phyloP scores from a whole-genome alignment of 1,284 basidiomycete species.

The Sporisorium reilianum region DNA sequence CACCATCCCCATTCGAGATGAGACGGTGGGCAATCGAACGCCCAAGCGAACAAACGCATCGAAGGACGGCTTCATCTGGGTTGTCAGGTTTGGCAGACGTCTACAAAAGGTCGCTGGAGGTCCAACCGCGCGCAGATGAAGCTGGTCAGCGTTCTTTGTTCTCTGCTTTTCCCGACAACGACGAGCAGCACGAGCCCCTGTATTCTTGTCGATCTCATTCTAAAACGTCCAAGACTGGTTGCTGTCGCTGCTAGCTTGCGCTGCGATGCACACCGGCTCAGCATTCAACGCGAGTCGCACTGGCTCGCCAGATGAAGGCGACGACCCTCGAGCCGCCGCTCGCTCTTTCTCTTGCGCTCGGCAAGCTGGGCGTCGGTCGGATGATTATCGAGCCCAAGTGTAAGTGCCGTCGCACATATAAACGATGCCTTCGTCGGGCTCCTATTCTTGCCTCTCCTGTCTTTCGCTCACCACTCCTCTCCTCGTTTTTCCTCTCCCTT shows the following conservation, averaged over 20 bases:
- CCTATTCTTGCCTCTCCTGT: background rate
- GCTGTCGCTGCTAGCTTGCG: no score
- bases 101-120: background rate
- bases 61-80: background rate
- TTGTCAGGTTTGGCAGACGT: background rate
- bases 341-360: background rate
- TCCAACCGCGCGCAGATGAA: background rate
- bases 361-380: background rate
- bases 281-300: background rate
- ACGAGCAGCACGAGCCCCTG: background rate
- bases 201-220: background rate
- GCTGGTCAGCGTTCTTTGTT: no score
- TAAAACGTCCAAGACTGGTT: no score
- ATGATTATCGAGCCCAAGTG: background rate
- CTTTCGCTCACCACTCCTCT: background rate
- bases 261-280: background rate
- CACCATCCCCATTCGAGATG: background rate
- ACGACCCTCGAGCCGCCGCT: background rate
- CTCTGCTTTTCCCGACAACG: background rate
- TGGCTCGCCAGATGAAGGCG: background rate
- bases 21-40: background rate
- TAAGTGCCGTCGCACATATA: background rate
- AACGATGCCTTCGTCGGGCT: background rate
- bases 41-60: background rate
- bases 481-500: background rate